Evolutionary conservation across 805 yeast species (phyloP).

Genomic region (Yarrowia osloensis): DNA sequence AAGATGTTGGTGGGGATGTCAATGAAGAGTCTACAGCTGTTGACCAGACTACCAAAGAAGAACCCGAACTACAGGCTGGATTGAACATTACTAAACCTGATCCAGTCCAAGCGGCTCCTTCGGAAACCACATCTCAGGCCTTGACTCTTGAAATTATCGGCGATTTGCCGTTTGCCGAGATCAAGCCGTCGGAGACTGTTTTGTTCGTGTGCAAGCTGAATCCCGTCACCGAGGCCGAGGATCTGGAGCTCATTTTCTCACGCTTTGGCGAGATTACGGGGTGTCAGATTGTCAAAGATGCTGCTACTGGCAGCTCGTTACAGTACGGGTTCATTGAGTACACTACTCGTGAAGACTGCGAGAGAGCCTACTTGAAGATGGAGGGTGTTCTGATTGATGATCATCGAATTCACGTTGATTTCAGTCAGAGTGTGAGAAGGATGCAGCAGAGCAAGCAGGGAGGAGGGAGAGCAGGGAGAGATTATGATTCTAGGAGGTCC

Average conservation of each 20-base stretch:
- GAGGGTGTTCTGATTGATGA: conserved; percentile 66
- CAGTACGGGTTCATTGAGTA: conserved; percentile 69
- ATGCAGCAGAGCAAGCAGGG: conserved; percentile 10
- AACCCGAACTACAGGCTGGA: conserved; percentile 5
- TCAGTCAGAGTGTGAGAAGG: conserved; percentile 55
- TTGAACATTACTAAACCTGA: background rate
- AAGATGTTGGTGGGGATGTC: background rate
- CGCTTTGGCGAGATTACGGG: conserved; percentile 59
- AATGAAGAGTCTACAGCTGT: background rate
- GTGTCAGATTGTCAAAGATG: conserved; percentile 56
- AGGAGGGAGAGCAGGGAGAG: background rate
- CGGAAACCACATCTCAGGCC: conserved; percentile 49
- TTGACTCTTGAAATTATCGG: conserved; percentile 64
- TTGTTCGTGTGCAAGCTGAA: conserved; percentile 65
- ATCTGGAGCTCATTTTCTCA: conserved; percentile 57
- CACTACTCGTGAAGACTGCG: conserved; percentile 52
- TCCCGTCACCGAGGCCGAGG: conserved; percentile 60
- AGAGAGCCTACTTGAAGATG: conserved; percentile 63
- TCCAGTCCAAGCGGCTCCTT: background rate
- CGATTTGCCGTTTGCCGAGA: conserved; percentile 59
- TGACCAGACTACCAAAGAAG: background rate
- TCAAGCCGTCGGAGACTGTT: conserved; percentile 61
- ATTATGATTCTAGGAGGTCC: background rate
- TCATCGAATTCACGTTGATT: conserved; percentile 63
- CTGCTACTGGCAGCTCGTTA: conserved; percentile 51